These are phyloP conservation scores for Phallus indusiatus DNA, from an alignment of 768 basidiomycete species.

Conservation along the genomic window DNA sequence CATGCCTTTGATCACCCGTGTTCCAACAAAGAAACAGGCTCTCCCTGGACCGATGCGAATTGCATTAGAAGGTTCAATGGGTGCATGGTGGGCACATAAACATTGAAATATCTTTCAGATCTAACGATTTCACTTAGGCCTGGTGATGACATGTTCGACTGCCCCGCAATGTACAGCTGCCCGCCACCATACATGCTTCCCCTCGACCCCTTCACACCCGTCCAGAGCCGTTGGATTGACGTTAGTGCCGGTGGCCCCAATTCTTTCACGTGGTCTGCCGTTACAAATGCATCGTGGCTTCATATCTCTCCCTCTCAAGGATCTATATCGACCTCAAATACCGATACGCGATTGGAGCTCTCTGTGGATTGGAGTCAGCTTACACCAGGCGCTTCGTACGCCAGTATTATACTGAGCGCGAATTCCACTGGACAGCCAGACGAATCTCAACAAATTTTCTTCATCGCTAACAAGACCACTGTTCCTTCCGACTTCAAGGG, in stretches of 20 bases:
- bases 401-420: constrained; percentile 38
- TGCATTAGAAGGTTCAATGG: constrained; percentile 47
- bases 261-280: constrained; percentile 45
- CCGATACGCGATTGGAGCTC: constrained; percentile 46
- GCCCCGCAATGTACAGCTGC: constrained; percentile 38
- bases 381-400: constrained; percentile 24
- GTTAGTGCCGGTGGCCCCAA: constrained; percentile 51
- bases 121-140: constrained; percentile 33
- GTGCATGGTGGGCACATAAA: constrained; percentile 39
- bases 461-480: constrained; percentile 24
- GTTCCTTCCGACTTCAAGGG: constrained; percentile 41
- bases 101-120: background rate
- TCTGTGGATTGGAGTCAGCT: constrained; percentile 53
- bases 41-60: constrained; percentile 57
- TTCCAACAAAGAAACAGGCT: constrained; percentile 46
- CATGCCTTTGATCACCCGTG: constrained; percentile 43
- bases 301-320: constrained; percentile 37
- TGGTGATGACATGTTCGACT: constrained; percentile 56
- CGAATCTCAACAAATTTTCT: constrained; percentile 18
- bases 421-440: constrained; percentile 31
- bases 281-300: constrained; percentile 45
- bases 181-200: constrained; percentile 35
- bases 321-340: constrained; percentile 34
- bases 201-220: constrained; percentile 49
- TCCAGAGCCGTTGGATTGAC: constrained; percentile 47